Base-by-base conservation (phyloP, 73 alveolate genomes). In the Uronychia setigera region DNA sequence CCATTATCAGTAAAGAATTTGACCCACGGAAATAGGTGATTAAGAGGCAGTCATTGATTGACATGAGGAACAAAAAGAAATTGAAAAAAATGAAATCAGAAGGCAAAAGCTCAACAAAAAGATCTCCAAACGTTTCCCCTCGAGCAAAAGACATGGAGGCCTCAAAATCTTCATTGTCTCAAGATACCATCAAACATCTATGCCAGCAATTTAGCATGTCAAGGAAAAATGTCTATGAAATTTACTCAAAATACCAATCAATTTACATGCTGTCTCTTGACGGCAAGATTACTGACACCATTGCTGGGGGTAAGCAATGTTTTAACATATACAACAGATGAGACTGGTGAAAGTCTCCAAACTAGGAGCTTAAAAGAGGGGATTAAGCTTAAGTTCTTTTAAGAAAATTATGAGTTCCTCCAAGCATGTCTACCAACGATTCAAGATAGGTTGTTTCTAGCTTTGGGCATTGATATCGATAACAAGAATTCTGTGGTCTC, bases 171-270 rank as follows among this genome's bases (percentile, higher is more conserved):
- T 67, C 28, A 67, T 26, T 26, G 31, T n/a, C 19, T 26, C 34
- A 67, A 9, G 79, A 67, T 9, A 67, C 28, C 34, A n/a, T 67
- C 31, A 13, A 67, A 67, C n/a, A n/a, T n/a, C 19, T 67, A 9
- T 67, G 79, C 31, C 28, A 29, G 11, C 19, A 67, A 5, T 67
- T 67, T 32, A 67, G 28, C 19, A 5, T 86, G 35, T 58, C 88
- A 25, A 19, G 92, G 33, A 86, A 76, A 79, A 85, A 86, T 59
- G 92, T 86, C 0, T 86, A 86, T 59, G 88, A 86, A 31, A 86
- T 86, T 27, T 33, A 85, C 33, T 35, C 84, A 35, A 32, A 80
- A 79, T 86, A 33, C 67, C 31, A 31, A 1, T 79, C 85, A n/a
- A 57, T 86, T 83, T 79, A 81, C 80, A n/a, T 77, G n/a, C 77